Evolutionary conservation across 305 asterid species (phyloP).

Genomic region (Plantago rigida): DNA sequence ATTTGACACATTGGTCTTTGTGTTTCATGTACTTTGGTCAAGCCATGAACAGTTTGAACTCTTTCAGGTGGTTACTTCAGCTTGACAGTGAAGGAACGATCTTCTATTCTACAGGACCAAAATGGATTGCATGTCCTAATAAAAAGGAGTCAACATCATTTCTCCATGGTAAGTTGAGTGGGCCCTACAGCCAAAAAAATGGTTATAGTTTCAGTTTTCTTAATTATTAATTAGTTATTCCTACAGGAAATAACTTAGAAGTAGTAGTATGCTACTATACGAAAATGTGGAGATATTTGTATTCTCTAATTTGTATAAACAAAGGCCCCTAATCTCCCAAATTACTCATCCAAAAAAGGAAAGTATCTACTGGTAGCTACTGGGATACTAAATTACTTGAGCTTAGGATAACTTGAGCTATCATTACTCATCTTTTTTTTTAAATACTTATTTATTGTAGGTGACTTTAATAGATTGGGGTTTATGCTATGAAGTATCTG

Average conservation of each 20-base stretch:
- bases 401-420: not conserved
- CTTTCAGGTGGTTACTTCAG: constrained; percentile 93
- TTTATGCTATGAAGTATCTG: not conserved
- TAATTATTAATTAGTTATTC: too few relatives aligned
- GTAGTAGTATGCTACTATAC: too few relatives aligned
- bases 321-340: too few relatives aligned
- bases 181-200: not conserved
- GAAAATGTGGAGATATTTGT: too few relatives aligned
- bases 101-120: constrained; percentile 78
- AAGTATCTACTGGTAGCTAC: not conserved
- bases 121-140: constrained; percentile 41
- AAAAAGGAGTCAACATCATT: constrained; percentile 32
- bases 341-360: not conserved
- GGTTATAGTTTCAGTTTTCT: not conserved
- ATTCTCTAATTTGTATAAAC: too few relatives aligned
- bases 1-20: constrained; percentile 27
- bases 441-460: not conserved
- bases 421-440: constrained; percentile 4
- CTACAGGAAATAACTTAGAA: too few relatives aligned
- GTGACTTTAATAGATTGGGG: not conserved
- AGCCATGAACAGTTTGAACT: constrained; percentile 21
- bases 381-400: not conserved
- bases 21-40: constrained; percentile 22
- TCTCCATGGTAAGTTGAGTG: constrained; percentile 37
- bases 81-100: constrained; percentile 72